Evolutionary conservation across 140 eudicot genomes (phyloP), one percentile per base, ranked within the genome.

Genomic region (Cichorium intybus): DNA sequence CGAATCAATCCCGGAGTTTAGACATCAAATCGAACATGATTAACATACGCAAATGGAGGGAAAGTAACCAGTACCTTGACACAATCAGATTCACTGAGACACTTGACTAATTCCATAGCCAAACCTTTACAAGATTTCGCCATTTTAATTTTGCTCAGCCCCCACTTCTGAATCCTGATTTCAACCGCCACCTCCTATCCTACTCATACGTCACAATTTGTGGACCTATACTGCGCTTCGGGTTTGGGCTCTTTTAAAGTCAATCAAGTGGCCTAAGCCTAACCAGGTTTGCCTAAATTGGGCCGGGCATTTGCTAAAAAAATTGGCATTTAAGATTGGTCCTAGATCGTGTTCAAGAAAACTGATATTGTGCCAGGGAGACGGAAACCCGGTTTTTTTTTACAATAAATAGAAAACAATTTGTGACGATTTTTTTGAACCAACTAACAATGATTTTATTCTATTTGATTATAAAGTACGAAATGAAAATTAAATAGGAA

Each of bases 71-170:
- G 22, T 41, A 89, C 97, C 87, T 84, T 83, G 26, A 89, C 82
- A 31, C 97, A 89, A 49, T 89, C 94, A 5, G 97, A 87, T 77
- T 90, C 95, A 59, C 95, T 90, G 58, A 90, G 89, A 64, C 95
- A 87, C 79, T 90, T 90, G 64, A 87, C 94, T 31, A 90, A 81
- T 50, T 90, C 97, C 68, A 28, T 31, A 8, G 64, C 64, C 28
- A 58, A 35, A 10, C 64, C 64, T 58, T 58, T 58, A 58, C 64
- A 58, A 10, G 64, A 58, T 58, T 58, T 58, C 64, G 64, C 64
- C 64, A 58, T 58, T 58, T 53, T 15, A 14, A 3, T 4, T 58
- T 58, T 58, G 18, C 64, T 29, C 47, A 58, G 26, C 49, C 10
- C 7, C 37, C 24, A 34, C 7, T 29, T 7, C 46, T 29, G n/a